Base-by-base conservation (phyloP, 2,329 filamentous ascomycete species). In the Pseudocercospora fijiensis region DNA sequence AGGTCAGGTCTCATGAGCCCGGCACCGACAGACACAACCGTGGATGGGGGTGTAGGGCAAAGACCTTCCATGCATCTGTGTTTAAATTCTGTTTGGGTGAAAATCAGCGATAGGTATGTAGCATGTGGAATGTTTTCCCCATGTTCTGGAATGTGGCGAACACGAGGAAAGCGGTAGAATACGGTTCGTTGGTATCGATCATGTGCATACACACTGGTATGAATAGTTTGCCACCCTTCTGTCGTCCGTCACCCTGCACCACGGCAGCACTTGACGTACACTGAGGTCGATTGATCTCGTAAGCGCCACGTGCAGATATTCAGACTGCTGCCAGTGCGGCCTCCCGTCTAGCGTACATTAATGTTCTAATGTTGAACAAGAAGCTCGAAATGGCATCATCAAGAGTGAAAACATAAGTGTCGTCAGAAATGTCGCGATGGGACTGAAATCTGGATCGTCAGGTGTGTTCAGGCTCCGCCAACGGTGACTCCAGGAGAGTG, bases 401-500 rank as follows among this genome's bases (percentile, higher is more conserved):
- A 57, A 45, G 30, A 57, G 41, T 57, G 13, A 53, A 18, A 43
- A 57, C 55, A 26, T 45, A 57, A 41, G 22, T 22, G n/a, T 57
- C 55, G 49, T 53, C 10, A 53, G 7, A 10, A 22, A 22, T 28
- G 16, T 56, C 28, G 53, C 53, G 51, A 16, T 51, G 24, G 20
- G 47, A 60, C 52, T 52, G 6, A 33, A 28, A 3, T 37, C 47
- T 41, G 30, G 49, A 22, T 49, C 56, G 56, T 28, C 24, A 18
- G 18, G n/a, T 3, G 13, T 22, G 6, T 16, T 64, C 45, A 22
- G 45, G 47, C 43, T 56, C 57, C 49, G 60, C 60, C 45, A 53
- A 53, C 28, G 57, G 57, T 57, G 22, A 59, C 41, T 45, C 57
- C 41, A 45, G 61, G 53, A 57, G 49, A 24, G 11, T 61, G 53